phyloP scores from a whole-genome alignment of 495 filamentous ascomycete species.

The Penicillium soppii region DNA sequence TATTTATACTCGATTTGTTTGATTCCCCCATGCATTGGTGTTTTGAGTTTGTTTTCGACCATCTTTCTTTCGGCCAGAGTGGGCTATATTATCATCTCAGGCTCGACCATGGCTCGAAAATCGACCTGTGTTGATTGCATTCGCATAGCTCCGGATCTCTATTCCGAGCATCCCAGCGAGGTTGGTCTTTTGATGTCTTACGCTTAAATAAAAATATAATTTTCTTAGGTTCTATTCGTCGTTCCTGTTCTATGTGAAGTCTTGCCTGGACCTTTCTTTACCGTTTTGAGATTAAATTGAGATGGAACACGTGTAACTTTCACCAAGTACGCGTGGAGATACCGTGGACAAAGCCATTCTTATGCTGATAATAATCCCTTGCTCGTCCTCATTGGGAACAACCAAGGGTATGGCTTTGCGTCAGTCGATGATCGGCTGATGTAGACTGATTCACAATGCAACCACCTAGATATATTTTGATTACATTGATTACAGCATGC shows the following conservation, averaged over 20 bases:
- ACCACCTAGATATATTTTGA: not conserved
- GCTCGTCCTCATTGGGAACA: not conserved
- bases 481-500: not conserved
- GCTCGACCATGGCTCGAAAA: not conserved
- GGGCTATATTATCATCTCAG: not conserved
- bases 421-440: not conserved
- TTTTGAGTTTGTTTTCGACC: conserved; percentile 8
- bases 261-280: no score
- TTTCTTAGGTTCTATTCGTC: conserved; percentile 6
- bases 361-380: not conserved
- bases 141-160: conserved; percentile 21
- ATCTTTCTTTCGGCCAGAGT: conserved; percentile 3
- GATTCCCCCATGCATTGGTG: conserved; percentile 30
- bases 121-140: conserved; percentile 5
- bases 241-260: no score
- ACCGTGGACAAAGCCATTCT: not conserved
- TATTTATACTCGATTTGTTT: conserved; percentile 10
- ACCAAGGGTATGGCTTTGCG: not conserved
- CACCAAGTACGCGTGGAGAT: not conserved
- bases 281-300: no score
- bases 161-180: conserved; percentile 29
- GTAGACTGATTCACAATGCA: not conserved
- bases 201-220: conserved; percentile 30
- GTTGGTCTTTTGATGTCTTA: conserved; percentile 17
- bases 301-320: no score